phyloP scores from a whole-genome alignment of 2,329 filamentous ascomycete species.

The Nannizziopsis arthrosporioides region DNA sequence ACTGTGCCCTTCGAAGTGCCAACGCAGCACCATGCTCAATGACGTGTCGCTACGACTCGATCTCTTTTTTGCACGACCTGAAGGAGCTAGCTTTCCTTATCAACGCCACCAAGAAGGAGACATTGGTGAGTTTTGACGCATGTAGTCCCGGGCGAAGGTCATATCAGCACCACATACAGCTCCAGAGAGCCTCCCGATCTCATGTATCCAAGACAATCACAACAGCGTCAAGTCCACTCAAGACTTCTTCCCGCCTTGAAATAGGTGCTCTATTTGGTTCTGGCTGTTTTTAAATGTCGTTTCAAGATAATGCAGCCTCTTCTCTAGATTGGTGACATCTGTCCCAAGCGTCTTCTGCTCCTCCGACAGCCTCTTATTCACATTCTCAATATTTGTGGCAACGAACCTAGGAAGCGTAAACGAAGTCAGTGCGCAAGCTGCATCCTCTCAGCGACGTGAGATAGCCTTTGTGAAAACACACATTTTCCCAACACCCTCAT shows the following conservation, averaged over 20 bases:
- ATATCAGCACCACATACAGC: too few relatives aligned
- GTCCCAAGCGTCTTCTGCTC: conserved; percentile 65
- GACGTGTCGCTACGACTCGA: too few relatives aligned
- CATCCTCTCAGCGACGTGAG: not conserved
- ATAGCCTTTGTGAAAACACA: conserved; percentile 38
- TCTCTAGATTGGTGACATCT: conserved; percentile 70
- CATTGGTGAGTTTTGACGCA: too few relatives aligned
- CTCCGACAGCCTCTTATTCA: conserved; percentile 62
- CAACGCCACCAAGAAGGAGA: too few relatives aligned
- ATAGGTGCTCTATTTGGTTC: conserved; percentile 79
- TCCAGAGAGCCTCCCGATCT: too few relatives aligned
- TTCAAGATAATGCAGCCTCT: conserved; percentile 86
- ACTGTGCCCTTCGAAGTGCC: too few relatives aligned
- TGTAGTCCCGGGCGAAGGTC: too few relatives aligned
- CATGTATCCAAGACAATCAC: too few relatives aligned
- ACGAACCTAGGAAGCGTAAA: conserved; percentile 62
- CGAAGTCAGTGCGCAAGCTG: not conserved
- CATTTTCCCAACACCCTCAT: conserved; percentile 97
- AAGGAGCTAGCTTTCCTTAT: too few relatives aligned
- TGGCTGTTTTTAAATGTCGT: conserved; percentile 91
- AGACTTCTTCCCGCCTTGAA: conserved; percentile 44
- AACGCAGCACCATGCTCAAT: too few relatives aligned
- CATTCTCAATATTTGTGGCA: conserved; percentile 56
- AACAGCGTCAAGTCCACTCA: conserved; percentile 6
- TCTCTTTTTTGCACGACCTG: too few relatives aligned